These are phyloP conservation scores for Acrocalymma vagum DNA, from an alignment of 2,329 filamentous ascomycete genomes.

Conservation along the genomic window DNA sequence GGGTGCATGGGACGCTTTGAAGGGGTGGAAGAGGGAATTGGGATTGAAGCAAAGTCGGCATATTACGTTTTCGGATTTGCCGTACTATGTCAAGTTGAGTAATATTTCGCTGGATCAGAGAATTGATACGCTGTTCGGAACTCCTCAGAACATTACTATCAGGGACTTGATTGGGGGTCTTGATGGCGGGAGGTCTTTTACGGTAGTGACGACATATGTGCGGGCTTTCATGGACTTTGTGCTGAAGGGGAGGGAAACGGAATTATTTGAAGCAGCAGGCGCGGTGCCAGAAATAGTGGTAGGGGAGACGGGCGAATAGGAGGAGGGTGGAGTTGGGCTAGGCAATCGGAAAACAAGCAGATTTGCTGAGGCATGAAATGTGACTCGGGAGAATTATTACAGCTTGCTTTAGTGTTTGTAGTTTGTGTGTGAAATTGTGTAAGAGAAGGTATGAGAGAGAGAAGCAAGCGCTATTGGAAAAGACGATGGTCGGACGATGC, in stretches of 20 bases:
- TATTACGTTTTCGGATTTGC: constrained; percentile 11
- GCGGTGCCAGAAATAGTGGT: constrained; percentile 5
- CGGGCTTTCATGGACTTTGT: constrained; percentile 13
- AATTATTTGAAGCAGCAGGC: constrained; percentile 2
- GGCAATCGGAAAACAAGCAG: too few relatives aligned
- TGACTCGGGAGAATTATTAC: too few relatives aligned
- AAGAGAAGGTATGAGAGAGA: too few relatives aligned
- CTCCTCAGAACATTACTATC: too few relatives aligned
- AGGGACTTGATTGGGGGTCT: constrained; percentile 11
- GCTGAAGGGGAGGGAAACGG: constrained; percentile 9
- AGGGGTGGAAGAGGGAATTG: constrained; percentile 16
- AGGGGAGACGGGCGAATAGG: too few relatives aligned
- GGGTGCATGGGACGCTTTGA: constrained; percentile 5
- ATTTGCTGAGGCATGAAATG: too few relatives aligned
- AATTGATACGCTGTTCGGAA: too few relatives aligned
- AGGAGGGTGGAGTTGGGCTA: too few relatives aligned
- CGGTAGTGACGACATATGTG: constrained; percentile 11
- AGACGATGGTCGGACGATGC: constrained; percentile 30
- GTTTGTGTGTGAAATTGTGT: too few relatives aligned
- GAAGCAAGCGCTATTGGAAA: constrained; percentile 27
- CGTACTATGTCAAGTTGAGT: constrained; percentile 16
- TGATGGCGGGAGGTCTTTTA: constrained; percentile 14
- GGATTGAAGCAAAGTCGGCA: constrained; percentile 11
- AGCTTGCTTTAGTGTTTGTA: constrained; percentile 5
- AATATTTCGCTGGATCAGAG: too few relatives aligned